Evolutionary conservation across 2,329 filamentous ascomycete genomes (phyloP), one percentile per base, ranked within the genome.

Genomic region (Chaetomium olivaceum): DNA sequence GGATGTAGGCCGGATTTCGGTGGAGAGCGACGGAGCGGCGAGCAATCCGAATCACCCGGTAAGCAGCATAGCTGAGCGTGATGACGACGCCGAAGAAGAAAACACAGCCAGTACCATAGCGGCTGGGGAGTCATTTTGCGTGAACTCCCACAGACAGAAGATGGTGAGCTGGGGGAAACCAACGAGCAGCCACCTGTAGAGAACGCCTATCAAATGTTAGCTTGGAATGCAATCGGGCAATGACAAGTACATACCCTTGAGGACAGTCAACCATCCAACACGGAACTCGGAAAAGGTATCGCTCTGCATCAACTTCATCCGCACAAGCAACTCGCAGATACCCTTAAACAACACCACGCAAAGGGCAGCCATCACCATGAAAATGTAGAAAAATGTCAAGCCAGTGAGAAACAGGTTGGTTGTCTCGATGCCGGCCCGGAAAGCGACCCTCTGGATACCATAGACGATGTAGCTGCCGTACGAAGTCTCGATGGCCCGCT

Each of bases 321-420:
- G 91, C 70, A 88, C 86, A 12, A 91, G 87, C 62, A 88, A 74
- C 76, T 95, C 92, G 78, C 89, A 91, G 72, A 86, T 80, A 61
- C 82, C 87, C 79, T 95, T 94, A 84, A 94, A 93, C 12, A 87
- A 77, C 51, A 87, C 81, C 14, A 95, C 91, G 56, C 86, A 85
- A 31, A 91, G 74, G 64, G 89, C 84, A 57, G 90, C 89, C 69
- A 93, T 77, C 59, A 90, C 79, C 69, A 93, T 85, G 73, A 96
- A 91, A 74, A 93, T 83, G 71, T 91, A 84, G 78, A 93, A 94
- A 82, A 95, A 94, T 67, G 88, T 86, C 66, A 95, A 83, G 62
- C 91, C 91, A 8, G 92, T 95, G 78, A 96, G 81, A 81, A 96
- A 95, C 71, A 95, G 86, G 78, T 96, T 96, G 63, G 91, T 93